A percentile compares a stretch with the other conserved stretches of the same genome.
Conservation (phyloP, 345 rosid species). For the Populus pruinosa region DNA sequence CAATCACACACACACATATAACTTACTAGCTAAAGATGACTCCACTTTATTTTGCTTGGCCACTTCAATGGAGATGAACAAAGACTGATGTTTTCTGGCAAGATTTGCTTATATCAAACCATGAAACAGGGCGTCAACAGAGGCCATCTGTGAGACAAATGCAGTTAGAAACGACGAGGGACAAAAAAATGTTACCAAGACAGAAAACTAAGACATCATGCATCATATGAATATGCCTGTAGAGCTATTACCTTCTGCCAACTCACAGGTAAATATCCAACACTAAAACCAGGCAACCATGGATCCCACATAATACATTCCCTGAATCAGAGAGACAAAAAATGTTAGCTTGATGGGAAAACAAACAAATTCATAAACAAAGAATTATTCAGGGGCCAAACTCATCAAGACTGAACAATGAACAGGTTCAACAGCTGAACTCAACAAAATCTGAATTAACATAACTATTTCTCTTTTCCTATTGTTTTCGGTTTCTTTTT, state of each 20-base stretch:
- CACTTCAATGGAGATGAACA: too few relatives aligned
- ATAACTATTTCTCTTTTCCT: background rate
- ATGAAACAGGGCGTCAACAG: too few relatives aligned
- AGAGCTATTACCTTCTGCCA: background rate
- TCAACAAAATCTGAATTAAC: background rate
- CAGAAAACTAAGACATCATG: too few relatives aligned
- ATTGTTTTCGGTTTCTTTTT: background rate
- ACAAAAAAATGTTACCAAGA: too few relatives aligned
- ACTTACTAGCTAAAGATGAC: too few relatives aligned
- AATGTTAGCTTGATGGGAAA: background rate
- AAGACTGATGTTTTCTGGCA: too few relatives aligned
- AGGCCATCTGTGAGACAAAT: too few relatives aligned
- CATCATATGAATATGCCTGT: too few relatives aligned
- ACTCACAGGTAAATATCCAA: background rate
- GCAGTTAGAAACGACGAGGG: too few relatives aligned
- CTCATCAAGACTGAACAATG: background rate
- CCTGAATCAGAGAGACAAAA: background rate
- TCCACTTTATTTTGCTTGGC: too few relatives aligned
- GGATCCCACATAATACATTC: background rate
- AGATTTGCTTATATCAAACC: too few relatives aligned
- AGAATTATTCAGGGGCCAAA: background rate
- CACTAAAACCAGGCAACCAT: background rate
- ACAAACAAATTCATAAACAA: background rate
- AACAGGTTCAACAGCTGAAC: conserved; percentile 1
- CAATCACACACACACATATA: too few relatives aligned